Evolutionary conservation across 148 eudicot species (phyloP).

Genomic region (Pouteria glomerata): DNA sequence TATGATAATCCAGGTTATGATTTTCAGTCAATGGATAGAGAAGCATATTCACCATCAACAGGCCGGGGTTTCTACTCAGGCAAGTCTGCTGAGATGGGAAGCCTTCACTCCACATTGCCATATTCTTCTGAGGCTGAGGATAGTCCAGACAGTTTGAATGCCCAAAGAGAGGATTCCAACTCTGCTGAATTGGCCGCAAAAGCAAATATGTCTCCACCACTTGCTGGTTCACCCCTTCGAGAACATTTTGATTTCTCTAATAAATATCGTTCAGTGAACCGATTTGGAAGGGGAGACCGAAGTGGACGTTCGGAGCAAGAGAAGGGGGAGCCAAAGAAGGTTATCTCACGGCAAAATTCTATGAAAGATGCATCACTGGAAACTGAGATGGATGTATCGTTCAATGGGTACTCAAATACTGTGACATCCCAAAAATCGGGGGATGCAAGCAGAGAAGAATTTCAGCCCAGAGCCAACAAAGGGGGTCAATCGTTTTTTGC

Average conservation of each 20-base stretch:
- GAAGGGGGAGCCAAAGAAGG: slow-evolving; percentile 30
- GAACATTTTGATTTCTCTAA: slow-evolving; percentile 65
- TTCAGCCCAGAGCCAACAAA: slow-evolving; percentile 46
- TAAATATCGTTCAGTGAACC: slow-evolving; percentile 41
- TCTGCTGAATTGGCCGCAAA: slow-evolving; percentile 32
- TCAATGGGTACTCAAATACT: slow-evolving; percentile 47
- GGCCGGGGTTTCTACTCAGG: slow-evolving; percentile 37
- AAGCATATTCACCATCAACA: slow-evolving; percentile 29
- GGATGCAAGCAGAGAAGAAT: slow-evolving; percentile 48
- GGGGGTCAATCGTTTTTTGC: slow-evolving; percentile 61
- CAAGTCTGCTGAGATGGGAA: slow-evolving; percentile 48
- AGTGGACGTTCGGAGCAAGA: slow-evolving; percentile 58
- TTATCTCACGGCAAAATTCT: slow-evolving; percentile 36
- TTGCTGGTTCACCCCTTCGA: slow-evolving; percentile 59
- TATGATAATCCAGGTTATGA: slow-evolving; percentile 68
- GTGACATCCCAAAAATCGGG: slow-evolving; percentile 53
- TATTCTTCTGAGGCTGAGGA: slow-evolving; percentile 61
- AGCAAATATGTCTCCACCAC: slow-evolving; percentile 38
- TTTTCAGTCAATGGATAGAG: slow-evolving; percentile 73
- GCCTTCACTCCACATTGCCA: slow-evolving; percentile 40
- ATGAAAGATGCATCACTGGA: slow-evolving; percentile 55
- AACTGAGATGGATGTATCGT: slow-evolving; percentile 75
- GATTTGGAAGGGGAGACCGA: slow-evolving; percentile 58
- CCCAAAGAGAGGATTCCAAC: slow-evolving; percentile 24
- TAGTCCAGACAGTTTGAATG: slow-evolving; percentile 25